Percentiles rank a stretch among this genome's conserved stretches.
These are phyloP conservation scores for Ustilago xerochloae DNA, from an alignment of 1,284 basidiomycete species.

Conservation along the genomic window DNA sequence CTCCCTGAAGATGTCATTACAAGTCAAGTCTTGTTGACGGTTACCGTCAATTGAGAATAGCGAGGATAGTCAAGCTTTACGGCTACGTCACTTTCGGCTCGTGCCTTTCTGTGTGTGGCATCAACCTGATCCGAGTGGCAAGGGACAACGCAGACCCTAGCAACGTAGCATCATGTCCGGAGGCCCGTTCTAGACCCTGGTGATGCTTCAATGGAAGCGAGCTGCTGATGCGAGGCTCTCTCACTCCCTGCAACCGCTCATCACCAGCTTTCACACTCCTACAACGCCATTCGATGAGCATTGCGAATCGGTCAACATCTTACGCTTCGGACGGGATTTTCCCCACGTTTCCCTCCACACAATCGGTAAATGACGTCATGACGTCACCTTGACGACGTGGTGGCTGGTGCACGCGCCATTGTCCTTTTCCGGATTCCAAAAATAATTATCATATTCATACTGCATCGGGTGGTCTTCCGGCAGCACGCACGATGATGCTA, in stretches of 20 bases:
- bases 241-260: not conserved
- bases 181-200: not conserved
- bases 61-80: not conserved
- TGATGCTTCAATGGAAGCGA: not conserved
- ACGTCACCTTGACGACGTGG: constrained; percentile 6
- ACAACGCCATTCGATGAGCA: not conserved
- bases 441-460: not conserved
- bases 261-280: not conserved
- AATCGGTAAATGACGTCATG: no score
- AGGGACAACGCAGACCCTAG: not conserved
- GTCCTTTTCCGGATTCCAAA: not conserved
- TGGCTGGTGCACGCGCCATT: not conserved
- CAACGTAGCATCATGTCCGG: not conserved
- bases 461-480: constrained; percentile 2
- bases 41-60: no score
- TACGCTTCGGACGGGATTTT: not conserved
- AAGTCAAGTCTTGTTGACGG: no score
- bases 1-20: no score
- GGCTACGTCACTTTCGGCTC: not conserved
- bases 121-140: not conserved
- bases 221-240: no score
- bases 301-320: not conserved
- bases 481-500: not conserved
- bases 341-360: constrained; percentile 18
- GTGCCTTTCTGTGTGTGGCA: not conserved